Base-by-base conservation (phyloP, 768 basidiomycete species). In the Pisolithus microcarpus region DNA sequence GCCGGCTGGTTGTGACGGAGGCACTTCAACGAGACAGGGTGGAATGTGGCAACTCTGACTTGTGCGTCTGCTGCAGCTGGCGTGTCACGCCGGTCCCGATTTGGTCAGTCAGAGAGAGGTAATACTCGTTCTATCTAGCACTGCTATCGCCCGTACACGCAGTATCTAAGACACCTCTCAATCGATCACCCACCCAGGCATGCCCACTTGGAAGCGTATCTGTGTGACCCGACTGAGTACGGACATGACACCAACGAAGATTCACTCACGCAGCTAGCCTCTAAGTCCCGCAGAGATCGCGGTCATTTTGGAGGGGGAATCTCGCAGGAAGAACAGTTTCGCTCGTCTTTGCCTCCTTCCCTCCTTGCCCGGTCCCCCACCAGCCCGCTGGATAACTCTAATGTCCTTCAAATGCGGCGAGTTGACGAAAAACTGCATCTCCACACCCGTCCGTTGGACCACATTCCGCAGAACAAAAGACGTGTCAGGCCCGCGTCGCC, bases 391-490 rank as follows among this genome's bases (percentile, higher is more conserved):
- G 52, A 93, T 71, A 53, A 97, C 72, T 69, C 84, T 83, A 69
- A 98, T 86, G 50, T 87, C 83, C 75, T 89, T 91, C 68, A 98
- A 61, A 63, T 90, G 80, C 26, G 95, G 94, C 47, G 87, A 89
- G 61, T 80, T 82, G 56, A 84, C 81, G 65, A 85, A 92, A 71
- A 91, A 88, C 62, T 85, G 86, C 85, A 91, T 85, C 75, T 97
- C 95, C 37, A 96, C 86, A 11, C 93, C 94, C 11, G 87, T 91
- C 56, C 91, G 78, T 60, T 91, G 87, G 48, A 98, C 78, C 57
- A 96, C 80, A 69, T 97, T 97, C 56, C 95, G 80, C 47, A 98
- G 70, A 48, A 84, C 75, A 63, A 98, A 88, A n/a, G 84, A 86
- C 24, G 91, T 92, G 70, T 91, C 90, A 26, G 81, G 76, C 1